A percentile compares a stretch with the other conserved stretches of the same genome.
Evolutionary conservation across 1,284 basidiomycete species (phyloP).

Genomic region (Austroboletus novae-zelandiae): DNA sequence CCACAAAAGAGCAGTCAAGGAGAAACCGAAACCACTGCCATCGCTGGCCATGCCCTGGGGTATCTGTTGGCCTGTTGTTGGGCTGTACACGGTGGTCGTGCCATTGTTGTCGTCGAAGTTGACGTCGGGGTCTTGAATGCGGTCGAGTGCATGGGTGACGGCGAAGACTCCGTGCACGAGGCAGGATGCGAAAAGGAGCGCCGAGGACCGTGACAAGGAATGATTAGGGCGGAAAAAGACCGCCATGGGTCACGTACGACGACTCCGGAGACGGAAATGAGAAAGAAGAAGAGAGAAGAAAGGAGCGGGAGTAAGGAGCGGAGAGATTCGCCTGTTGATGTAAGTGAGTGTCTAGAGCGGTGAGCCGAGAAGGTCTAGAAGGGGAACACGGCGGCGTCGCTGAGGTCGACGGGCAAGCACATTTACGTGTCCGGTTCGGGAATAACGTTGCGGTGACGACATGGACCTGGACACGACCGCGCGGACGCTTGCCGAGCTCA

Average conservation of each 20-base stretch:
- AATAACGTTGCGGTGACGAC: slow-evolving; percentile 11
- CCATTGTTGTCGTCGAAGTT: slow-evolving; percentile 40
- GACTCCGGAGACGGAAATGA: slow-evolving; percentile 7
- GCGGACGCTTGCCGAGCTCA: slow-evolving; percentile 34
- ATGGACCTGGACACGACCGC: not conserved
- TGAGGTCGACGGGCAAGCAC: not conserved
- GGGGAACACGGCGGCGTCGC: not conserved
- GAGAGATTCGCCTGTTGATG: not conserved
- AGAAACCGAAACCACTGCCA: slow-evolving; percentile 51
- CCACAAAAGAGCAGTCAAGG: slow-evolving; percentile 54
- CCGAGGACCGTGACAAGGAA: slow-evolving; percentile 15
- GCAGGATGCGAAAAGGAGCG: slow-evolving; percentile 11
- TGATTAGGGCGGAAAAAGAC: slow-evolving; percentile 17
- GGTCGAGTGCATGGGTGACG: slow-evolving; percentile 9
- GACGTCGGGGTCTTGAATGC: slow-evolving; percentile 25
- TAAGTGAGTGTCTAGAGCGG: no score
- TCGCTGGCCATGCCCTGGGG: slow-evolving; percentile 57
- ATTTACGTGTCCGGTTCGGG: slow-evolving; percentile 7
- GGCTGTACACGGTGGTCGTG: slow-evolving; percentile 43
- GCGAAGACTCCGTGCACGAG: slow-evolving; percentile 11
- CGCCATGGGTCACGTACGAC: slow-evolving; percentile 26
- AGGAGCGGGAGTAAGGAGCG: slow-evolving; percentile 13
- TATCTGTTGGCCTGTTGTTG: slow-evolving; percentile 40
- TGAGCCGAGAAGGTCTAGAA: no score
- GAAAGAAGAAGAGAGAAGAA: slow-evolving; percentile 3